Conservation (phyloP, 768 basidiomycete genomes). For the Pisolithus tinctorius region DNA sequence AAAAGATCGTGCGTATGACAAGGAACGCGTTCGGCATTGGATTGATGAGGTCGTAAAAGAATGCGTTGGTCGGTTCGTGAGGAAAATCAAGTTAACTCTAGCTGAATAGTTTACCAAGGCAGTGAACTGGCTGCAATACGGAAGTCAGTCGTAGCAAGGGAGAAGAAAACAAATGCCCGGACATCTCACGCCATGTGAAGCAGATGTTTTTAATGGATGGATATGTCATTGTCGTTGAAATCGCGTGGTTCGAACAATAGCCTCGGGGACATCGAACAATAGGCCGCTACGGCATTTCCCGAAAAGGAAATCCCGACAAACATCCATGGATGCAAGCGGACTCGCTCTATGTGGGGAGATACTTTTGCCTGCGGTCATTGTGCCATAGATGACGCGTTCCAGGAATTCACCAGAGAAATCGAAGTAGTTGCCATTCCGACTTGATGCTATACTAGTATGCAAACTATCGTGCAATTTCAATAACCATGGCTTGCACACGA, state of each 20-base stretch:
- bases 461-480: no score
- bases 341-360: no score
- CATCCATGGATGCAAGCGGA: not conserved
- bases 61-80: constrained; percentile 9
- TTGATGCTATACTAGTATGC: no score
- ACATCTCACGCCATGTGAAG: not conserved
- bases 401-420: not conserved
- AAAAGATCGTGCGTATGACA: constrained; percentile 47
- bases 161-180: not conserved
- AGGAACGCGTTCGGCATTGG: constrained; percentile 49
- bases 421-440: no score
- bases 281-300: not conserved
- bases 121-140: not conserved
- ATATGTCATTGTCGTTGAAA: not conserved
- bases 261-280: not conserved
- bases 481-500: not conserved
- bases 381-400: not conserved
- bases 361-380: not conserved
- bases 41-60: constrained; percentile 3
- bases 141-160: not conserved
- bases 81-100: constrained; percentile 1
- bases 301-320: not conserved
- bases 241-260: not conserved
- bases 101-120: not conserved
- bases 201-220: not conserved